Conservation (phyloP, 306 rosid genomes). For the Hippophae gyantsensis region DNA sequence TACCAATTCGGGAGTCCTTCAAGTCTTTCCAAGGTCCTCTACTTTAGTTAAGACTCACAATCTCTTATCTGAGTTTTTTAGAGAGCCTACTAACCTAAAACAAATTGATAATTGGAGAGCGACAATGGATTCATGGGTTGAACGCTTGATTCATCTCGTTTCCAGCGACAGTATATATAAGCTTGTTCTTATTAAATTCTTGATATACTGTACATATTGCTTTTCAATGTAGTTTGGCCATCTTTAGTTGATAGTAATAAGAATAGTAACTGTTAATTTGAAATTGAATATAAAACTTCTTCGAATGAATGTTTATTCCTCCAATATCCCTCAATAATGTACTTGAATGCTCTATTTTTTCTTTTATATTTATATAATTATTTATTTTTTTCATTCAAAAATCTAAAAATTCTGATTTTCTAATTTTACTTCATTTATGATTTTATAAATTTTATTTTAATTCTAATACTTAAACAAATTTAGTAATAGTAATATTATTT, state of each 20-base stretch:
- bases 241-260: background rate
- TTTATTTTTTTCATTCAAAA: no score
- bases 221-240: background rate
- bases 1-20: slow-evolving; percentile 30
- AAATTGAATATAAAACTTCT: no score
- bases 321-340: no score
- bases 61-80: slow-evolving; percentile 46
- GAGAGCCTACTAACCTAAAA: slow-evolving; percentile 27
- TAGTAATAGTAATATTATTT: no score
- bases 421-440: no score
- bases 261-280: no score
- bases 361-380: no score
- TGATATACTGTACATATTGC: background rate
- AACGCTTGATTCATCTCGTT: slow-evolving; percentile 40
- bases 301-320: no score
- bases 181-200: background rate
- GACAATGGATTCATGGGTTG: slow-evolving; percentile 61
- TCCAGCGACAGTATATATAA: slow-evolving; percentile 33
- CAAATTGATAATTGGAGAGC: slow-evolving; percentile 46
- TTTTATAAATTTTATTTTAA: no score
- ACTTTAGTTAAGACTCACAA: slow-evolving; percentile 44
- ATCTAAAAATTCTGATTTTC: no score
- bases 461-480: no score
- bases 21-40: slow-evolving; percentile 35
- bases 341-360: no score